These are phyloP conservation scores for Termitomyces titanicus DNA, from an alignment of 768 basidiomycete genomes.

Conservation along the genomic window DNA sequence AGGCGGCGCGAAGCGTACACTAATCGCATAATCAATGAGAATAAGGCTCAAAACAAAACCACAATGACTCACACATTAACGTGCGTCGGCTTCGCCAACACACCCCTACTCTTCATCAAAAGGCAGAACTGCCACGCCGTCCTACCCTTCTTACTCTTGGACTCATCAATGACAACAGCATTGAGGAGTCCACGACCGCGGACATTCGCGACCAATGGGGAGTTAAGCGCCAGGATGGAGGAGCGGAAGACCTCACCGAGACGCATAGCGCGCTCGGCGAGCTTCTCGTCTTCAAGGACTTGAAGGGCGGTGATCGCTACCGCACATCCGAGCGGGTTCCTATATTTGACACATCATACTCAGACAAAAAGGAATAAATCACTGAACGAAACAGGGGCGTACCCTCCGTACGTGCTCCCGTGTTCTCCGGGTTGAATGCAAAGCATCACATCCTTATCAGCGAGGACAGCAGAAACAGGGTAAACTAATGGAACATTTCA, in stretches of 20 bases:
- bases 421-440: constrained; percentile 95
- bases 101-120: constrained; percentile 84
- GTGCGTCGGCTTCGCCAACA: constrained; percentile 96
- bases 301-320: constrained; percentile 89
- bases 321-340: constrained; percentile 95
- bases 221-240: constrained; percentile 53
- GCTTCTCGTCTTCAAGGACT: constrained; percentile 86
- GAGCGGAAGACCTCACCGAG: constrained; percentile 83
- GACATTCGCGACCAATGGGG: constrained; percentile 72
- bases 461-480: constrained; percentile 93
- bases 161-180: constrained; percentile 90
- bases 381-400: constrained; percentile 19
- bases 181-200: constrained; percentile 89
- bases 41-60: neutral
- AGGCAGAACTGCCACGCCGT: constrained; percentile 97
- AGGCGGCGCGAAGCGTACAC: constrained; percentile 95
- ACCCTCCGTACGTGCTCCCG: constrained; percentile 95
- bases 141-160: constrained; percentile 67
- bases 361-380: neutral
- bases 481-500: constrained; percentile 54
- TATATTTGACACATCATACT: constrained; percentile 19
- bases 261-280: constrained; percentile 72
- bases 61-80: constrained; percentile 73
- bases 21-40: constrained; percentile 26
- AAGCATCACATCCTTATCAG: constrained; percentile 89